phyloP scores from a whole-genome alignment of 371 early-diverging fungal genomes.

The Saksenaea vasiformis region DNA sequence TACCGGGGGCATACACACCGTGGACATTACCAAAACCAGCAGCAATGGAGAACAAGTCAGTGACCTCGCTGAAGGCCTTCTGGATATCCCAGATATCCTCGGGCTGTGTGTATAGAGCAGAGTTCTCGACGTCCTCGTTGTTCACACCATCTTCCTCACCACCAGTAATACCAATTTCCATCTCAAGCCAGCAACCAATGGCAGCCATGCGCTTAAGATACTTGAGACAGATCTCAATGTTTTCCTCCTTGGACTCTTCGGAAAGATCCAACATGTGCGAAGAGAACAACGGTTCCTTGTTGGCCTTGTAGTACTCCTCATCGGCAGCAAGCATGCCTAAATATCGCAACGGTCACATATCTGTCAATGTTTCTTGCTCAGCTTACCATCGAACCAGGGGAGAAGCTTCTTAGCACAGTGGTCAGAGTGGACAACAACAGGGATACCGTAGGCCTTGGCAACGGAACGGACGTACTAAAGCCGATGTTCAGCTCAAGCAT shows the following conservation, averaged over 20 bases:
- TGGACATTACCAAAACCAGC: constrained; percentile 92
- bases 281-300: constrained; percentile 93
- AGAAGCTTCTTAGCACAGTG: constrained; percentile 95
- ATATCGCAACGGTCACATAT: not conserved
- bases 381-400: constrained; percentile 87
- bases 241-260: constrained; percentile 89
- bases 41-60: constrained; percentile 86
- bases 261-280: constrained; percentile 96
- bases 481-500: not conserved
- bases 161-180: constrained; percentile 96
- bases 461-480: constrained; percentile 75
- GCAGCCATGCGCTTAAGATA: constrained; percentile 89
- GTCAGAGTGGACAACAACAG: constrained; percentile 89
- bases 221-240: constrained; percentile 85
- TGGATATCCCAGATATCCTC: constrained; percentile 93
- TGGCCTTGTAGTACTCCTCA: constrained; percentile 86
- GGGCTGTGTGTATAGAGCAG: constrained; percentile 88
- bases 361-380: not conserved
- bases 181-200: constrained; percentile 84
- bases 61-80: constrained; percentile 75
- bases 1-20: constrained; percentile 93
- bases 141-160: constrained; percentile 96
- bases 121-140: constrained; percentile 87
- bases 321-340: constrained; percentile 83
- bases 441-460: constrained; percentile 89